Evolutionary conservation across 73 alveolate species (phyloP).

Genomic region (Paramecium primaurelia): DNA sequence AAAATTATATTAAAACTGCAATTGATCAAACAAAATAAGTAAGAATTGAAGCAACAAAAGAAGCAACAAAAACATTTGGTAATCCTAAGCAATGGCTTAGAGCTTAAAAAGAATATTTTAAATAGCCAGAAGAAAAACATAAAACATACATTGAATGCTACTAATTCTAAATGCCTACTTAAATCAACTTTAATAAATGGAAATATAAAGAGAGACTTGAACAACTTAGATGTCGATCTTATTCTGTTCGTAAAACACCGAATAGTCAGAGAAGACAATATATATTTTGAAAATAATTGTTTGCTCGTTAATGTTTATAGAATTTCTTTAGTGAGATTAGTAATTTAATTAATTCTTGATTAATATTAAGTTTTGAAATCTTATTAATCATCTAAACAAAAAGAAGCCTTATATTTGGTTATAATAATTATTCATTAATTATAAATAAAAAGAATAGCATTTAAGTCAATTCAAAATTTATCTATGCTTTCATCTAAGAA

Average conservation of each 20-base stretch:
- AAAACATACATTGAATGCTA: background rate
- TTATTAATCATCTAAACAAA: background rate
- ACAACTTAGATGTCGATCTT: background rate
- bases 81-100: background rate
- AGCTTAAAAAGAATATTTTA: background rate
- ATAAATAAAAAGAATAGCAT: background rate
- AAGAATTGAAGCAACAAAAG: background rate
- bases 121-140: background rate
- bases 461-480: background rate
- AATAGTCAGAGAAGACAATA: background rate
- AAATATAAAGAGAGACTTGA: background rate
- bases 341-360: background rate
- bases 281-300: background rate
- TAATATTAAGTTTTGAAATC: background rate
- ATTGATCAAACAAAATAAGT: background rate
- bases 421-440: background rate
- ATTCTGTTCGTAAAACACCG: background rate
- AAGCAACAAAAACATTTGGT: background rate
- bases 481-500: background rate
- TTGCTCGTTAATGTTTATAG: background rate
- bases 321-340: background rate
- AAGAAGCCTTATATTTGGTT: background rate
- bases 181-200: background rate
- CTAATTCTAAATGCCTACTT: background rate
- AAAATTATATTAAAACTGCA: background rate